Evolutionary conservation across 139 green algal genomes (phyloP), one percentile per base, ranked within the genome.

Genomic region (Coccomyxa sp.): DNA sequence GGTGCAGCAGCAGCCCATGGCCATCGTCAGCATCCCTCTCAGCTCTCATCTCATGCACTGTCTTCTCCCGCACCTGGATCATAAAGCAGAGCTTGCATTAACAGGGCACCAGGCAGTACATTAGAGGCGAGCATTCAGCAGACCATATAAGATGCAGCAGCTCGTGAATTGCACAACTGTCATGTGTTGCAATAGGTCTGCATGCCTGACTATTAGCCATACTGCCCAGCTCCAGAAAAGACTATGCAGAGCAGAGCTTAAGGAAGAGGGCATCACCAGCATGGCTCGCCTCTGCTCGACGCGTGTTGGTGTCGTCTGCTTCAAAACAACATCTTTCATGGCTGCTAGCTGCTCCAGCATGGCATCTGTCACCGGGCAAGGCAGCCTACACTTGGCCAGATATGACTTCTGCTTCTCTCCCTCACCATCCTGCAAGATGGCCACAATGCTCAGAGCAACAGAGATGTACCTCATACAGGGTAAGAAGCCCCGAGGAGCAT

Each of bases 271-370:
- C 2, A 22, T 34, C 64, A 85, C 79, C 70, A 95, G 76, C 50
- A 91, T 80, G 14, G 94, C 89, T 22, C 95, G 84, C 34, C 95
- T 79, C 81, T 98, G 93, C 36, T 93, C 75, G 39, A 97, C 94
- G 22, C 95, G 79, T n/a, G 94, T 54, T 6, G 95, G 95, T 7
- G 95, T 98, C 39, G 89, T 78, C 90, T 98, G 95, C 74, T 85
- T 14, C 10, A 96, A 34, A 75, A 84, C 76, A 10, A 96, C 35
- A 29, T 88, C 76, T n/a, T 79, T 69, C 0, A 75, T 75, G 29
- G 55, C 77, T 22, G 83, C 84, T 7, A 97, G 79, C 69, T 33
- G 33, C 29, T 80, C 82, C 34, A 94, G 36, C 27, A 91, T 81
- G 3, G 79, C 74, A 0, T 72, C 69, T 0, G 35, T 84, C 24